Base-by-base conservation (phyloP, 2,329 filamentous ascomycete species). In the Myotisia sp. region DNA sequence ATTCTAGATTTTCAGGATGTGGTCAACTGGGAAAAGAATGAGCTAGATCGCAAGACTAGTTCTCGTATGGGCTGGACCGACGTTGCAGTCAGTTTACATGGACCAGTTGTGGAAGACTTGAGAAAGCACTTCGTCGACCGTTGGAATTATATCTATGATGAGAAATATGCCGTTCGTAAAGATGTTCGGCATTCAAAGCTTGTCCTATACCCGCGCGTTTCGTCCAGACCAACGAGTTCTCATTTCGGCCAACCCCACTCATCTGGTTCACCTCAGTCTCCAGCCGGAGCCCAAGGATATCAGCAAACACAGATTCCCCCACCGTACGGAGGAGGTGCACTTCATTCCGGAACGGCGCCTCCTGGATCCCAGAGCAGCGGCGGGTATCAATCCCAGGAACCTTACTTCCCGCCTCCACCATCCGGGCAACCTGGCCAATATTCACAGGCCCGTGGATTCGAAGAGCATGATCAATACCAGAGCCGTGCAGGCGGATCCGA, bases 1-100 rank as follows among this genome's bases (percentile, higher is more conserved):
- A 77, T 95, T 46, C 81, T 92, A 78, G 90, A 98, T 50, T 98
- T 95, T 54, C 70, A 94, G 47, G 79, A 78, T 20, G 90, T 95
- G 1, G 57, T 81, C 19, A 79, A 94, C 51, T 95, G 87, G 87
- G 84, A 90, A 56, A 73, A 79, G 32, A 95, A 98, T 45, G 84
- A 93, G 53, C 64, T 95, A 10, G 84, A 76, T 55, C 95, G 95
- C 59, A 76, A 79, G 3, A 83, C 93, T 31, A 92, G 78, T 47
- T 86, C 86, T 5, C 78, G 90, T 19, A 95, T 98, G 90, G 87
- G 87, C 0, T 98, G 90, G 90, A 86, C 95, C 52, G 90, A 98
- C 53, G 85, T 94, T 3, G 70, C 82, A 6, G 92, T 95, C 80
- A 85, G 79, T 8, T 47, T 94, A n/a, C 71, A 90, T 38, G 87